These are phyloP conservation scores for Chaetomiaceae sp. DNA, from an alignment of 2,329 filamentous ascomycete species.

Conservation along the genomic window DNA sequence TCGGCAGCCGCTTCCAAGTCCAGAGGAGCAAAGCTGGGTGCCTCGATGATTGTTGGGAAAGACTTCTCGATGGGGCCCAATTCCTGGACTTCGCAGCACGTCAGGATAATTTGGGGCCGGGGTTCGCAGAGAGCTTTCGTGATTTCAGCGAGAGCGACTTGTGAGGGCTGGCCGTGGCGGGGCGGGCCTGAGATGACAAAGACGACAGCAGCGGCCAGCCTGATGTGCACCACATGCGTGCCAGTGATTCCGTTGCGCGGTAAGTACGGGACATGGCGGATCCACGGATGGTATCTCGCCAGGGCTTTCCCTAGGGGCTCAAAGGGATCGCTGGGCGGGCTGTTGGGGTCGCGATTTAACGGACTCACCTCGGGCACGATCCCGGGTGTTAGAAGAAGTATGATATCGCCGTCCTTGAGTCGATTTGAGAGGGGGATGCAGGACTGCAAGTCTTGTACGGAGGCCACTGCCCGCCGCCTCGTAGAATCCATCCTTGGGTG, in stretches of 20 bases:
- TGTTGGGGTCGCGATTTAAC: conserved; percentile 34
- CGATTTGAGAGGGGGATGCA: conserved; percentile 46
- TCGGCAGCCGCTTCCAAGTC: conserved; percentile 49
- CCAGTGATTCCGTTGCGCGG: conserved; percentile 59
- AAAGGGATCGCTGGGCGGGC: conserved; percentile 57
- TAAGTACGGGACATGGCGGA: conserved; percentile 70
- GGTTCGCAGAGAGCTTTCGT: conserved; percentile 42
- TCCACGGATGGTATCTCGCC: conserved; percentile 52
- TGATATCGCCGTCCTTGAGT: conserved; percentile 47
- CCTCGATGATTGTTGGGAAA: conserved; percentile 51
- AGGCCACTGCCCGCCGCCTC: conserved; percentile 19
- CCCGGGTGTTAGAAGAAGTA: conserved; percentile 59
- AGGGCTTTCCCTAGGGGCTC: conserved; percentile 64
- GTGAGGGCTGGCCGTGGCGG: conserved; percentile 45
- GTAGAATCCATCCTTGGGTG: conserved; percentile 18
- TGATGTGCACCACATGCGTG: conserved; percentile 59
- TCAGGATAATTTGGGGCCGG: conserved; percentile 48
- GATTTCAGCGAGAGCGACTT: conserved; percentile 48
- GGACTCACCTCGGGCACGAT: conserved; percentile 43
- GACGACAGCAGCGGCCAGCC: conserved; percentile 54
- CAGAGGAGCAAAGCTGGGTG: conserved; percentile 43
- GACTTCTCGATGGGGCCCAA: conserved; percentile 37
- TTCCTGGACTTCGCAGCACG: conserved; percentile 45
- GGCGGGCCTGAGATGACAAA: conserved; percentile 55
- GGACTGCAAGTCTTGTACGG: conserved; percentile 41